phyloP scores from a whole-genome alignment of 148 eudicot species.

The Rhododendron vialii region DNA sequence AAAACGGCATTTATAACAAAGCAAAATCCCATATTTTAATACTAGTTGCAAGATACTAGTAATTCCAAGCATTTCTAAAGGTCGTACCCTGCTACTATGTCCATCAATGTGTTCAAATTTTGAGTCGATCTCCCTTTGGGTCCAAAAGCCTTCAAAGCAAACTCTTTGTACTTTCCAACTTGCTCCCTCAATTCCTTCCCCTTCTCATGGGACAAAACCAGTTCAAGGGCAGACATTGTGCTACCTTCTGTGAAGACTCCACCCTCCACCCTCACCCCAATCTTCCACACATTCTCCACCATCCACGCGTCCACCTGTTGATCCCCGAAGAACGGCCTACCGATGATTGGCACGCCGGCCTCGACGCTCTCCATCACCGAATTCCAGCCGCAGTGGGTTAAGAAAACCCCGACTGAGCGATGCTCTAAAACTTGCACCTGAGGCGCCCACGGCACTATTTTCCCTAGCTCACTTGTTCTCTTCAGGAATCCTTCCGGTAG shows the following conservation, averaged over 20 bases:
- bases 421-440: slow-evolving; percentile 50
- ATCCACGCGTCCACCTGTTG: slow-evolving; percentile 43
- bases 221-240: slow-evolving; percentile 24
- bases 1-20: no score
- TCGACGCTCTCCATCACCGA: slow-evolving; percentile 63
- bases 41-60: not conserved
- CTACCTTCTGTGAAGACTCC: slow-evolving; percentile 34
- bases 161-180: slow-evolving; percentile 18
- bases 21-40: not conserved
- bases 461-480: slow-evolving; percentile 27
- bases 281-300: slow-evolving; percentile 38
- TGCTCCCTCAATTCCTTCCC: slow-evolving; percentile 32
- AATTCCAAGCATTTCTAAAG: not conserved
- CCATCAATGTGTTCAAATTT: slow-evolving; percentile 26
- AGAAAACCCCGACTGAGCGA: slow-evolving; percentile 42
- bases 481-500: slow-evolving; percentile 43
- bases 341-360: slow-evolving; percentile 57
- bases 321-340: slow-evolving; percentile 66
- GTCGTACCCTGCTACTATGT: slow-evolving; percentile 3
- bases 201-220: slow-evolving; percentile 24
- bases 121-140: slow-evolving; percentile 30
- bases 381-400: slow-evolving; percentile 82
- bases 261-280: slow-evolving; percentile 46
- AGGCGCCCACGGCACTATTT: slow-evolving; percentile 70
- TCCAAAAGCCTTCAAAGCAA: slow-evolving; percentile 29